phyloP scores from a whole-genome alignment of 768 basidiomycete genomes.

The Trametes gibbosa region DNA sequence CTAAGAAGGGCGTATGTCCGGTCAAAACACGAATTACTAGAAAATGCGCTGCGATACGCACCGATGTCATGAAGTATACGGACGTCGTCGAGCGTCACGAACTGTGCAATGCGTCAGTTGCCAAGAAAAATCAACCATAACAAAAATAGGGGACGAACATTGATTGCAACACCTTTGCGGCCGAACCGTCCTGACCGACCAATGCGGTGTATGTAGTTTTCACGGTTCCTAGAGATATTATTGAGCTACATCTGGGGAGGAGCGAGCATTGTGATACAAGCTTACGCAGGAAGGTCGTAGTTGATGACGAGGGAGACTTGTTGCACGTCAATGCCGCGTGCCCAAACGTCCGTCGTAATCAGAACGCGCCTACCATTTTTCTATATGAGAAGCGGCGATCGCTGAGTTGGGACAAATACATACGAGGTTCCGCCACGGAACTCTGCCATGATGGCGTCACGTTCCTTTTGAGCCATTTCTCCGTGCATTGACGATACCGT shows the following conservation, averaged over 20 bases:
- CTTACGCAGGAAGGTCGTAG: slow-evolving; percentile 91
- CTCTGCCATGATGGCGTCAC: slow-evolving; percentile 95
- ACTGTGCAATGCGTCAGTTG: slow-evolving; percentile 43
- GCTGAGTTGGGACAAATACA: slow-evolving; percentile 30
- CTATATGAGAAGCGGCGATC: slow-evolving; percentile 14
- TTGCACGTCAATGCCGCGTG: slow-evolving; percentile 97
- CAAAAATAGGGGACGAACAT: slow-evolving; percentile 51
- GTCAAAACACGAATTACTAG: background rate
- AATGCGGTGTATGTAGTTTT: slow-evolving; percentile 99
- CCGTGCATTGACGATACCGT: slow-evolving; percentile 96
- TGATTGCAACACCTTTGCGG: slow-evolving; percentile 98
- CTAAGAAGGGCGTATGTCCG: slow-evolving; percentile 34
- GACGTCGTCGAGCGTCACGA: slow-evolving; percentile 93
- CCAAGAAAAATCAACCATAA: background rate
- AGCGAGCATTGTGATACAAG: slow-evolving; percentile 5
- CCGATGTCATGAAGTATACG: slow-evolving; percentile 96
- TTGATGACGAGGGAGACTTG: slow-evolving; percentile 98
- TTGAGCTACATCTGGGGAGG: too few relatives aligned
- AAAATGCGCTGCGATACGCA: slow-evolving; percentile 35
- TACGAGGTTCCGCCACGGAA: slow-evolving; percentile 92
- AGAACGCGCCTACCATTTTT: slow-evolving; percentile 68
- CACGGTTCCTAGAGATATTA: slow-evolving; percentile 66
- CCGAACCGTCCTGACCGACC: slow-evolving; percentile 99
- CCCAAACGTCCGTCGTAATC: slow-evolving; percentile 96
- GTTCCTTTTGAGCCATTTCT: slow-evolving; percentile 94